Base-by-base conservation (phyloP, 371 early-diverging fungal species). In the Zopfochytrium polystomum region DNA sequence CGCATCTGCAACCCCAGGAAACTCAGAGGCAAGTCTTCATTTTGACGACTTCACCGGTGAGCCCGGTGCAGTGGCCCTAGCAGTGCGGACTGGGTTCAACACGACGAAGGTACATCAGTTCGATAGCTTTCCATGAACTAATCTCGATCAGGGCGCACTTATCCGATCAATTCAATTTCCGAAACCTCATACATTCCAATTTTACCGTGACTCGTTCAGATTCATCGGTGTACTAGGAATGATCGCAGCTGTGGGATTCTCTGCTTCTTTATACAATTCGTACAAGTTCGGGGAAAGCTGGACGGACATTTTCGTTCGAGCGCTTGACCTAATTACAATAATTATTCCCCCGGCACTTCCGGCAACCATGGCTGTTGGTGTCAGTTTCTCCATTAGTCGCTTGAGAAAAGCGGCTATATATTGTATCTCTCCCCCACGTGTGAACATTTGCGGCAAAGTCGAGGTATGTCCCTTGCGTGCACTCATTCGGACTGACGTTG, bases 291-390 rank as follows among this genome's bases (percentile, higher is more conserved):
- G 87, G 3, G 83, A 91, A 11, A 77, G 84, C 31, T 66, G 79
- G 31, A 67, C 70, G 1, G 77, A 88, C 2, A 92, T 96, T 73
- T 65, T 90, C 5, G 68, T 92, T 6, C 84, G 96, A 22, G 94
- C 96, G 2, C 71, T 94, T 34, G 99, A 96, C 74, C 74, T 98
- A 35, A 84, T 97, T 57, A 96, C 98, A 0, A 90, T 96, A 52
- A 91, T 93, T 1, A 92, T 98, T 0, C 98, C 98, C 15, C 96
- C 96, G 2, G 95, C 96, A 0, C 73, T 99, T 25, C 98, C 98
- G 0, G 94, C 99, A 0, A 93, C 98, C 1, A 90, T 99, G 85
- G 87, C 90, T 2, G 88, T 99, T 47, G 99, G 99, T 44, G 92
- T 93, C 25, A 86, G 85, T 54, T 92, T 99, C 81, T 95, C 99